These are phyloP conservation scores for Penicillium sp. DNA, from an alignment of 2,329 filamentous ascomycete genomes.

Conservation along the genomic window DNA sequence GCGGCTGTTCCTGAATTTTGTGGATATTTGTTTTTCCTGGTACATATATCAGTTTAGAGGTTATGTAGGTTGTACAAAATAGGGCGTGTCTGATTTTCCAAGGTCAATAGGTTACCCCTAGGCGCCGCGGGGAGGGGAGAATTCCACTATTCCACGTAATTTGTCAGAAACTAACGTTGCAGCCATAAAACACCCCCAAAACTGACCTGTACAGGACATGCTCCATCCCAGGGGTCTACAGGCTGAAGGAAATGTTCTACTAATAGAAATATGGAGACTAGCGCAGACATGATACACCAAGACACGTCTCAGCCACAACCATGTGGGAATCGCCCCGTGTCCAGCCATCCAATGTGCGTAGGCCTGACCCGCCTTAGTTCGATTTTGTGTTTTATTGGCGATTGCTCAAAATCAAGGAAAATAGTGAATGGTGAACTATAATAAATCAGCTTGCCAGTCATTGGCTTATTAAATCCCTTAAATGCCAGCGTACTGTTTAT, in stretches of 20 bases:
- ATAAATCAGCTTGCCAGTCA: constrained; percentile 4
- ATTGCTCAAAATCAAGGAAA: constrained; percentile 10
- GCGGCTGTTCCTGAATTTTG: constrained; percentile 9
- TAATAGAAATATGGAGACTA: constrained; percentile 29
- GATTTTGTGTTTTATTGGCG: background rate
- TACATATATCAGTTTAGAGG: background rate
- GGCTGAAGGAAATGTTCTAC: constrained; percentile 18
- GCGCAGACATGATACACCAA: constrained; percentile 24
- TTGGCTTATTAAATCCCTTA: constrained; percentile 9
- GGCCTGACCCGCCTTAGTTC: constrained; percentile 1
- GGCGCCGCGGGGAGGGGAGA: background rate
- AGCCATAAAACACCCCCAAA: background rate
- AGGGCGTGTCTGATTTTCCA: background rate
- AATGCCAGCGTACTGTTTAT: background rate
- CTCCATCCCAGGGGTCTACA: background rate
- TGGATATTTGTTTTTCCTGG: background rate
- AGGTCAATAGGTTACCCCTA: background rate
- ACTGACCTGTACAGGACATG: background rate
- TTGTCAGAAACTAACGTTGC: constrained; percentile 1
- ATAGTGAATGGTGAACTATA: background rate
- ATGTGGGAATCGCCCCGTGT: constrained; percentile 22
- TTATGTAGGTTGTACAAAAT: background rate
- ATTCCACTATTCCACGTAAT: background rate
- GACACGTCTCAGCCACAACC: constrained; percentile 28
- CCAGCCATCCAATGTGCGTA: constrained; percentile 11